Conservation (phyloP, 352 stramenopile genomes). For the Phytophthora ohioensis region DNA sequence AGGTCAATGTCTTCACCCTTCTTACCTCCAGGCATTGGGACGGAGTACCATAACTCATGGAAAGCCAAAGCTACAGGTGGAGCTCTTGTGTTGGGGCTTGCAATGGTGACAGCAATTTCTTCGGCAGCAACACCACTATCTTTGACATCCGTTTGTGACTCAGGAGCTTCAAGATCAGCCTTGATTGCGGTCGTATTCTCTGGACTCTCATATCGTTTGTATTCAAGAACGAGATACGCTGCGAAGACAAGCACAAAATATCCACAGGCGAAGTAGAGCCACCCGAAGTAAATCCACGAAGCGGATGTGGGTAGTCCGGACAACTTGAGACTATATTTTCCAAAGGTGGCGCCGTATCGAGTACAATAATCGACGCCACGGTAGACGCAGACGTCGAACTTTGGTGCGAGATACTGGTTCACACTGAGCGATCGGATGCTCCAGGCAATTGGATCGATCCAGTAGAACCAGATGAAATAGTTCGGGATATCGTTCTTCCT, state of each 20-base stretch:
- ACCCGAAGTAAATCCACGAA: constrained; percentile 64
- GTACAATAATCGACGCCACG: constrained; percentile 61
- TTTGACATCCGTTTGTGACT: neutral
- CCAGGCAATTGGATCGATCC: constrained; percentile 78
- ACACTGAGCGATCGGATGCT: constrained; percentile 64
- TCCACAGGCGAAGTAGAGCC: constrained; percentile 57
- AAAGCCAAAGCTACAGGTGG: constrained; percentile 57
- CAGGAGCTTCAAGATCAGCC: constrained; percentile 27
- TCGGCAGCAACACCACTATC: constrained; percentile 8
- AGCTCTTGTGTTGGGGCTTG: constrained; percentile 20
- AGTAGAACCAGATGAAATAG: constrained; percentile 84
- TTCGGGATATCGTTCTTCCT: constrained; percentile 62
- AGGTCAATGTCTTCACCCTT: constrained; percentile 75
- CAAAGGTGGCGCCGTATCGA: constrained; percentile 41
- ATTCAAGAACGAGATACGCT: constrained; percentile 57
- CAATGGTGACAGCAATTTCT: constrained; percentile 15
- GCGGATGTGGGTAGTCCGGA: constrained; percentile 61
- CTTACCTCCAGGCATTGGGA: constrained; percentile 51
- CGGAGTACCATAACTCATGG: constrained; percentile 64
- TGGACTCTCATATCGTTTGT: constrained; percentile 57
- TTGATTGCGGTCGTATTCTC: constrained; percentile 55
- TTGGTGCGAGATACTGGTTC: constrained; percentile 65
- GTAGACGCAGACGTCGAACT: constrained; percentile 58
- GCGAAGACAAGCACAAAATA: constrained; percentile 56
- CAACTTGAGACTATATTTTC: constrained; percentile 55